phyloP scores from a whole-genome alignment of 2,329 filamentous ascomycete genomes.

The Akanthomyces lecanii region DNA sequence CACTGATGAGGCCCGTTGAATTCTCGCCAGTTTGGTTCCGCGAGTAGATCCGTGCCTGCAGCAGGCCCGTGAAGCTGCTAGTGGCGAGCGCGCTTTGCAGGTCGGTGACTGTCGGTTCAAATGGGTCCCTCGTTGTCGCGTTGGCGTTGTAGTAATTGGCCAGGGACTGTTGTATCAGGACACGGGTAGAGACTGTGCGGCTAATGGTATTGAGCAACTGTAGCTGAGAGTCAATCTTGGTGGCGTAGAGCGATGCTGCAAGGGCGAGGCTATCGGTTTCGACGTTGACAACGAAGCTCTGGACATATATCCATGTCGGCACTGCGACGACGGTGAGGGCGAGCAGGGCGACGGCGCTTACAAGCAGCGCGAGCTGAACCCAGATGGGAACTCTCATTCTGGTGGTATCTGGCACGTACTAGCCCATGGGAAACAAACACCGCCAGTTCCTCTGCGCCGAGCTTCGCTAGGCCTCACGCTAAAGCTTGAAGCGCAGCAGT shows the following conservation, averaged over 20 bases:
- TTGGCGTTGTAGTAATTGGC: constrained; percentile 53
- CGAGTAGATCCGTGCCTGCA: constrained; percentile 72
- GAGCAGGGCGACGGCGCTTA: constrained; percentile 69
- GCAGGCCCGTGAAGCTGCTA: constrained; percentile 52
- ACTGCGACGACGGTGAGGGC: constrained; percentile 75
- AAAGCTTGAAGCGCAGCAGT: neutral
- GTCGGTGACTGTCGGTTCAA: constrained; percentile 58
- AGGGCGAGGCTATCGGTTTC: constrained; percentile 62
- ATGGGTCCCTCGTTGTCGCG: constrained; percentile 50
- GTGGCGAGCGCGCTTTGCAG: constrained; percentile 65
- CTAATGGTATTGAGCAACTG: constrained; percentile 73
- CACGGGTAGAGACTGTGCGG: constrained; percentile 64
- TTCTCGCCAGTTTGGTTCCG: constrained; percentile 56
- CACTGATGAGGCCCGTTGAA: constrained; percentile 55
- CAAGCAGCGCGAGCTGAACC: constrained; percentile 78
- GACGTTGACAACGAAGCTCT: constrained; percentile 49
- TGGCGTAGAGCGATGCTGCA: constrained; percentile 81
- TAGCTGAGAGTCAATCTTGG: constrained; percentile 74
- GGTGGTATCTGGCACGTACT: neutral
- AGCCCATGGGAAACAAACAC: neutral
- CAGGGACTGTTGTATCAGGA: constrained; percentile 55
- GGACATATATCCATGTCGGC: constrained; percentile 63
- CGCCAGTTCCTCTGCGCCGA: neutral
- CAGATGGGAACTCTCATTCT: constrained; percentile 81
- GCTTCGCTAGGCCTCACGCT: too few species aligned